Base-by-base conservation (phyloP, 805 yeast genomes). In the Nakazawaea holstii region DNA sequence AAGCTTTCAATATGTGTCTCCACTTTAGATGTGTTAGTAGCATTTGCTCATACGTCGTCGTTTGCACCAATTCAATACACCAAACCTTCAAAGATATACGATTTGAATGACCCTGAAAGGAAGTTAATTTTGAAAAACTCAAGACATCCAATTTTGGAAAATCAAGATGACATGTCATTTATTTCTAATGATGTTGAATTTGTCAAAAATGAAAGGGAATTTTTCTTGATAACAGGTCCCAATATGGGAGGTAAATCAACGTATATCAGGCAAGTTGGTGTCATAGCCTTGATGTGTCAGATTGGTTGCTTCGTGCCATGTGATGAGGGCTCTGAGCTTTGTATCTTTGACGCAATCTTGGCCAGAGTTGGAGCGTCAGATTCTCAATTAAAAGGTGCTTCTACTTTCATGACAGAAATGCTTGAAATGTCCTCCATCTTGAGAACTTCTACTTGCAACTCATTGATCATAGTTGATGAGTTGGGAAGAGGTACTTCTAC, bases 331-430 rank as follows among this genome's bases (percentile, higher is more conserved):
- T 91, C 97, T 0, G 91, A 88, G 57, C 62, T 94, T 26, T 81
- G 89, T 10, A 72, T 94, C 1, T 89, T 92, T 52, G 99, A 94
- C 66, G 89, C 96, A 1, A 84, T 94, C 5, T 74, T 94, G 50
- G 95, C 98, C 11, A 80, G 99, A 60, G 97, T 94, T n/a, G 99
- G 99, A 9, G 98, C 99, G 2, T 95, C 97, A 10, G 99, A 94
- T 63, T 92, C 97, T 0, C 99, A 94, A 66, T 73, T 94, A 59
- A 91, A 92, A 65, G 99, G 99, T 26, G 88, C 94, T 28, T 91
- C 98, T 0, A 94, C 99, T 0, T 94, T 94, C 58, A 87, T 87
- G 87, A 87, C 95, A 27, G 99, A 94, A 64, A 90, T 94, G 97
- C 72, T 89, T 45, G 99, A 94, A 59, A 88, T 96, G 45, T 84